Percentiles rank a stretch among this genome's conserved stretches.
Evolutionary conservation across 2,329 filamentous ascomycete species (phyloP).

Genomic region (Lachnellula arida): DNA sequence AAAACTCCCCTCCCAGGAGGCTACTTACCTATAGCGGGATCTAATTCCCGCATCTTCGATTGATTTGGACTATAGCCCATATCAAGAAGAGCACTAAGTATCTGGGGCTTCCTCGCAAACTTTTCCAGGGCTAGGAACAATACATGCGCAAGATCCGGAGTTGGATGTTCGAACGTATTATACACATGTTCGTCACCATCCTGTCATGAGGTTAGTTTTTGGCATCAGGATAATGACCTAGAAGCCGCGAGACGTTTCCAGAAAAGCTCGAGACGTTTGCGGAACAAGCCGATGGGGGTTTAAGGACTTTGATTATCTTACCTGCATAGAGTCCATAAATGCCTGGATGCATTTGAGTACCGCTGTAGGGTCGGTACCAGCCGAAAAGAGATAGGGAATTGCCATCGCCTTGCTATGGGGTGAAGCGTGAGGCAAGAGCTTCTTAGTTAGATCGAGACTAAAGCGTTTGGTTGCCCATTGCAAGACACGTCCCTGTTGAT

Average conservation of each 20-base stretch:
- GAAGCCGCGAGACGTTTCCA: no score
- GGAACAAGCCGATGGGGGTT: no score
- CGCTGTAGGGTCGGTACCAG: conserved; percentile 39
- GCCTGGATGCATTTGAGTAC: conserved; percentile 46
- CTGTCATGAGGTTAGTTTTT: neutral
- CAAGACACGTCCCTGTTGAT: conserved; percentile 49
- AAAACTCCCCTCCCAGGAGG: no score
- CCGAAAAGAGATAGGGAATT: conserved; percentile 52
- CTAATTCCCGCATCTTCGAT: conserved; percentile 3
- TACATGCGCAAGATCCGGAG: conserved; percentile 40
- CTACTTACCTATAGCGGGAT: neutral
- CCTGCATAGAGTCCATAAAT: conserved; percentile 51
- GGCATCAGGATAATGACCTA: no score
- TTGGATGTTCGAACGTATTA: conserved; percentile 45
- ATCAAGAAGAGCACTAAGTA: conserved; percentile 49
- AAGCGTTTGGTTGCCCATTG: conserved; percentile 49
- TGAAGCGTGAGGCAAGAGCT: conserved; percentile 48
- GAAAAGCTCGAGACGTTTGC: no score
- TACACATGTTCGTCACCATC: conserved; percentile 40
- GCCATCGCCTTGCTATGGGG: conserved; percentile 47
- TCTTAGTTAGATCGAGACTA: conserved; percentile 44
- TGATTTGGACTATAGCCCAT: conserved; percentile 47
- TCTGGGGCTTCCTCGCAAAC: conserved; percentile 49
- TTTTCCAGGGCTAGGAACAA: conserved; percentile 49
- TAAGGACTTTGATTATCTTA: no score